Evolutionary conservation across 2,329 filamentous ascomycete species (phyloP).

Genomic region (Lecanoromycetidae sp.): DNA sequence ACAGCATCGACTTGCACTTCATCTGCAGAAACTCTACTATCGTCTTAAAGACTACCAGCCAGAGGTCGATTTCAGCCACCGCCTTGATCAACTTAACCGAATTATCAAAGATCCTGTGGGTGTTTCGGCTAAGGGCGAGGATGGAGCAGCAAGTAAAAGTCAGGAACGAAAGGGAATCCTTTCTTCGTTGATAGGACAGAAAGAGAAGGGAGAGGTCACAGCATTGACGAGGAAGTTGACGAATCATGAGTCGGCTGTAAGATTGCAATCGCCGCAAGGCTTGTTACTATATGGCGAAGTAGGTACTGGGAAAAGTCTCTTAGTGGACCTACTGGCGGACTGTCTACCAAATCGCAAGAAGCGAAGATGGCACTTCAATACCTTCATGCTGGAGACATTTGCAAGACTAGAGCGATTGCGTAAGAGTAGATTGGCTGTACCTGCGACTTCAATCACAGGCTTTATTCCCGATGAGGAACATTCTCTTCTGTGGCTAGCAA

Average conservation of each 20-base stretch:
- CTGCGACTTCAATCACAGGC: slow-evolving; percentile 1
- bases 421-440: slow-evolving; percentile 24
- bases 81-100: slow-evolving; percentile 48
- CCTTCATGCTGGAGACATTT: slow-evolving; percentile 70
- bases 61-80: slow-evolving; percentile 53
- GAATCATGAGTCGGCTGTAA: slow-evolving; percentile 57
- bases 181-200: slow-evolving; percentile 40
- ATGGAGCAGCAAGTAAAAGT: neutral
- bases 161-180: slow-evolving; percentile 38
- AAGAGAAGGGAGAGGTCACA: slow-evolving; percentile 40
- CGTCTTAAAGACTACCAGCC: slow-evolving; percentile 69
- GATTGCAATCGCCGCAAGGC: slow-evolving; percentile 60
- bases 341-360: slow-evolving; percentile 63
- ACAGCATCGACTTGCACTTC: slow-evolving; percentile 60
- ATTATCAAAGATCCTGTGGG: slow-evolving; percentile 22
- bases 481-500: slow-evolving; percentile 60
- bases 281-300: slow-evolving; percentile 71
- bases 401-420: slow-evolving; percentile 59
- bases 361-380: slow-evolving; percentile 70
- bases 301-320: slow-evolving; percentile 72
- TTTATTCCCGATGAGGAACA: slow-evolving; percentile 42
- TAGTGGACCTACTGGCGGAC: slow-evolving; percentile 71
- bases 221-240: slow-evolving; percentile 59
- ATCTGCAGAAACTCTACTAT: slow-evolving; percentile 65
- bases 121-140: neutral